These are phyloP conservation scores for Globisporangium nodosum DNA, from an alignment of 352 stramenopile genomes.

Conservation along the genomic window DNA sequence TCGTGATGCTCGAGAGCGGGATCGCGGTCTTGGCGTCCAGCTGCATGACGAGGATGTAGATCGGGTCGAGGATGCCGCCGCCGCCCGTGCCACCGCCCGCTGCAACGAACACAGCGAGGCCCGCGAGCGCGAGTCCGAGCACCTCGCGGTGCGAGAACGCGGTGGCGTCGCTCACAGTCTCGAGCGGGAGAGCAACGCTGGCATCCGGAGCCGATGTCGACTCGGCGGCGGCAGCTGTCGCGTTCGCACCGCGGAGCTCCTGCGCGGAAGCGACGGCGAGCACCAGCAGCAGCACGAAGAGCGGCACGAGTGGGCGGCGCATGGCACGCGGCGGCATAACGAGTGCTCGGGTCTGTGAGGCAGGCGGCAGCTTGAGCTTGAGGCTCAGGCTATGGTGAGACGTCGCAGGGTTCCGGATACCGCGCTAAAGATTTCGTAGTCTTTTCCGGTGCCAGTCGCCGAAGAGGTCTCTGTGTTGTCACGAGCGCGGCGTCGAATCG, in stretches of 20 bases:
- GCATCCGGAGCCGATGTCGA: neutral
- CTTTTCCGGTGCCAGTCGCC: too few species aligned
- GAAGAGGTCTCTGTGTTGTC: too few species aligned
- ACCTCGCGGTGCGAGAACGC: slow-evolving; percentile 18
- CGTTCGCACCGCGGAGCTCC: neutral
- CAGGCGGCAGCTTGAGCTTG: too few species aligned
- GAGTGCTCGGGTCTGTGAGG: too few species aligned
- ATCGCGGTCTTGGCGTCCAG: slow-evolving; percentile 92
- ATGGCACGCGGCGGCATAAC: neutral
- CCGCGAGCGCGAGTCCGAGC: slow-evolving; percentile 40
- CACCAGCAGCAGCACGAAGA: neutral
- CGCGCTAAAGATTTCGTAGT: too few species aligned
- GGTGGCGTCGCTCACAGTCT: neutral
- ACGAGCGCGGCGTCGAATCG: too few species aligned
- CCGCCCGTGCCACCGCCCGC: slow-evolving; percentile 88
- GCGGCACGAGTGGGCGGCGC: neutral
- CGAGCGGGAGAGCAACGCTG: neutral
- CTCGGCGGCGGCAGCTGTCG: neutral
- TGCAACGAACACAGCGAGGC: slow-evolving; percentile 81
- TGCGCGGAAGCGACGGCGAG: neutral
- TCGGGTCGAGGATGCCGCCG: slow-evolving; percentile 93
- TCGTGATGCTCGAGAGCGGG: slow-evolving; percentile 94
- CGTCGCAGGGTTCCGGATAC: too few species aligned
- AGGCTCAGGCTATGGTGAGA: too few species aligned
- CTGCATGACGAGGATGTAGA: slow-evolving; percentile 94